Evolutionary conservation across 169 alveolate species (phyloP).

Genomic region (Cryptosporidium ubiquitum): DNA sequence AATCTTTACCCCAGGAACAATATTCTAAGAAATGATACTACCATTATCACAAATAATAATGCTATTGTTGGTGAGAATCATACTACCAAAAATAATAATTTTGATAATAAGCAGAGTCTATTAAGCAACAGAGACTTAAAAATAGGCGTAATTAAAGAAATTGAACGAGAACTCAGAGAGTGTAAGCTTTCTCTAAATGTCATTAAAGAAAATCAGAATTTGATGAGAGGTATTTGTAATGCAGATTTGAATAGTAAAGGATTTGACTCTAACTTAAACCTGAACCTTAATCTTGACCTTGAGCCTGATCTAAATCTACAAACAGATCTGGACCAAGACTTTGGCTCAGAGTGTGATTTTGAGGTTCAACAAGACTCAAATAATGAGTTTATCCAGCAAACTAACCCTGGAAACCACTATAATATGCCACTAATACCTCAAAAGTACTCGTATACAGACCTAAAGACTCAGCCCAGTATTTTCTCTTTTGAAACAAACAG

Average conservation of each 20-base stretch:
- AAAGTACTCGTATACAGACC: not conserved
- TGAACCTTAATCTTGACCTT: not conserved
- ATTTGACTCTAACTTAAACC: not conserved
- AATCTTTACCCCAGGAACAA: not conserved
- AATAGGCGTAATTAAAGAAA: constrained; percentile 34
- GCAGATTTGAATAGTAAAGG: not conserved
- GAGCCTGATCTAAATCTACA: not conserved
- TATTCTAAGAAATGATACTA: not conserved
- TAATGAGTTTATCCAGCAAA: not conserved
- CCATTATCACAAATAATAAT: not conserved
- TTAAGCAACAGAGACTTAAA: constrained; percentile 16
- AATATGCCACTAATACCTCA: not conserved
- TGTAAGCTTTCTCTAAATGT: constrained; percentile 24
- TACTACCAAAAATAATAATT: not conserved
- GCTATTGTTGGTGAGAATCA: not conserved
- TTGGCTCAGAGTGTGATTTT: not conserved
- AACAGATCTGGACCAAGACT: not conserved
- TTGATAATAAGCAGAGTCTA: not conserved
- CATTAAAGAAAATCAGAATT: not conserved
- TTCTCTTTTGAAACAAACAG: not conserved
- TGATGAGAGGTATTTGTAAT: not conserved
- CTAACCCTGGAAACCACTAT: not conserved
- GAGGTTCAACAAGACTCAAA: not conserved
- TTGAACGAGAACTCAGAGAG: constrained; percentile 21
- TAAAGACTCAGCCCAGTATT: not conserved